Evolutionary conservation across 1,139 yeast genomes (phyloP), one percentile per base, ranked within the genome.

Genomic region (Hyphopichia khmerensis): DNA sequence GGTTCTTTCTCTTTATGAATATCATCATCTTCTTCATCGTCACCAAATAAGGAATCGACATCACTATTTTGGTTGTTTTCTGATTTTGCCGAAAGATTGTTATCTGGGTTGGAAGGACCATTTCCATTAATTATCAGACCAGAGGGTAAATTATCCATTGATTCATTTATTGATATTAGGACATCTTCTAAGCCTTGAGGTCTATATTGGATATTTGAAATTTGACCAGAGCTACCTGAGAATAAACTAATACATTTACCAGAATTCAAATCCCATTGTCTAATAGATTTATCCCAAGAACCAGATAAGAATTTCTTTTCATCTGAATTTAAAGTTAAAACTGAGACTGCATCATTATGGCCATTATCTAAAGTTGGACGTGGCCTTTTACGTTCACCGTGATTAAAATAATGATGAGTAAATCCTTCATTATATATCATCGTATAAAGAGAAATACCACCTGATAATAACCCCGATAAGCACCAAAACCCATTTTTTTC

Each of bases 401-500:
- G 76, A 43, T 69, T 68, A 60, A 93, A 83, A 58, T 88, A 87
- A 54, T 90, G 89, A 40, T 85, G 86, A 14, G 87, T 80, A 18
- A 76, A 65, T 4, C 99, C 99, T 64, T 91, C 98, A 56, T 79
- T 80, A 54, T 88, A 85, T 42, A 96, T 72, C 56, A 89, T 80
- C 1, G 95, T 82, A 59, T 90, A 96, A 42, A 93, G 60, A 1
- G 91, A 77, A 33, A 95, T 88, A 0, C 96, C 97, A 26, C 99
- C 99, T 19, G 83, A 72, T 32, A 80, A 72, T 19, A 90, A 72
- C 0, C 99, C 99, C 15, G 95, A 79, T 30, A 91, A 64, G 41
- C 95, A 69, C 95, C 97, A 93, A 40, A 82, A 70, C 2, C 95
- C 90, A 52, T 87, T 87, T 32, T 80, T 73, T 52, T 93, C 96